phyloP scores from a whole-genome alignment of 306 rosid genomes.

The Prunus campanulata region DNA sequence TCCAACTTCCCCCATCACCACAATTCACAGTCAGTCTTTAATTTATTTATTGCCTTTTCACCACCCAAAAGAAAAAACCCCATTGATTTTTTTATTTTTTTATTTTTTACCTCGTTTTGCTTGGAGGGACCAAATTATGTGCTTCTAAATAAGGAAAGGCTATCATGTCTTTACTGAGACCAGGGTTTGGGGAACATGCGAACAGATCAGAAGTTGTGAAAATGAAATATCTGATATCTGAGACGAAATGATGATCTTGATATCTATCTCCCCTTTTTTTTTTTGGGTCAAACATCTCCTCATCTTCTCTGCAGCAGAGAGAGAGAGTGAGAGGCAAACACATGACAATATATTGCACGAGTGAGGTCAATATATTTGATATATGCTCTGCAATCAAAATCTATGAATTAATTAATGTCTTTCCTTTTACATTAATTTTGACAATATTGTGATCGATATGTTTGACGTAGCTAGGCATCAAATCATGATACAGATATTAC shows the following conservation, averaged over 20 bases:
- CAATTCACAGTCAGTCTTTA: background rate
- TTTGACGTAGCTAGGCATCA: background rate
- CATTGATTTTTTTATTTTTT: background rate
- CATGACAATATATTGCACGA: too few relatives aligned
- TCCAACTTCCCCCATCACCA: background rate
- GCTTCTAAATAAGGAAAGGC: constrained; percentile 46
- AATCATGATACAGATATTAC: constrained; percentile 13
- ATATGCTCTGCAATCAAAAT: too few relatives aligned
- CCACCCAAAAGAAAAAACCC: background rate
- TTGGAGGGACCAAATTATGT: constrained; percentile 27
- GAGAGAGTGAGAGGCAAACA: too few relatives aligned
- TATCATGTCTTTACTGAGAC: constrained; percentile 41
- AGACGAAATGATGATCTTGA: background rate
- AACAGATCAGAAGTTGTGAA: constrained; percentile 33
- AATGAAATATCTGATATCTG: constrained; percentile 8
- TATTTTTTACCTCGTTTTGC: constrained; percentile 32
- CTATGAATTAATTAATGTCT: background rate
- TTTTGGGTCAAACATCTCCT: too few relatives aligned
- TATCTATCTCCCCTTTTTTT: background rate
- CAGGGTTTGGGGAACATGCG: constrained; percentile 67
- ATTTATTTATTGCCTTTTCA: background rate
- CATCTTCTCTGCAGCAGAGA: background rate
- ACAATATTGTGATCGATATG: background rate
- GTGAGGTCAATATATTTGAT: too few relatives aligned
- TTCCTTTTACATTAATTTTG: background rate